Conservation (phyloP, 2,329 filamentous ascomycete genomes). For the Alternaria sp. region DNA sequence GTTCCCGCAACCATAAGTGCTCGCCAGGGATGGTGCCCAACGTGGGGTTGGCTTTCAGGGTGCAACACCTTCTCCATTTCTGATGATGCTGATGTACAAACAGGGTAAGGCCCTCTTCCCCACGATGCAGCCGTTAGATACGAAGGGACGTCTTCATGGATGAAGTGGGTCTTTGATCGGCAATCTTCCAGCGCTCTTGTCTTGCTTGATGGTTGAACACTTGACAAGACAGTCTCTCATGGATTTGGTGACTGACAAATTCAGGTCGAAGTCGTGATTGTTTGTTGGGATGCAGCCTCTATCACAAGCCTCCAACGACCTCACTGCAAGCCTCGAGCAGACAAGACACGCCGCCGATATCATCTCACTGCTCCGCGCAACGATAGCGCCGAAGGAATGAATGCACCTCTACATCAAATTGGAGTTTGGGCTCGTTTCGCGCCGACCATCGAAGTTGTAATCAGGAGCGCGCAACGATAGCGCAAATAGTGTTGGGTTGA, state of each 20-base stretch:
- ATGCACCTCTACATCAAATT: background rate
- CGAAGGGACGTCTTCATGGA: background rate
- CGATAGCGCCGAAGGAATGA: background rate
- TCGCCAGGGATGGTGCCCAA: background rate
- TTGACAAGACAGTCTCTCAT: background rate
- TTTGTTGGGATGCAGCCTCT: background rate
- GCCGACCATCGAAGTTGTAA: background rate
- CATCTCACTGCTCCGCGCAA: background rate
- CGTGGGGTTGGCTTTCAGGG: background rate
- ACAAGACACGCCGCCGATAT: background rate
- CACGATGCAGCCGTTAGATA: background rate
- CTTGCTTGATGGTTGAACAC: background rate
- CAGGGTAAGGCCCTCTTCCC: background rate
- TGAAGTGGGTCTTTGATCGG: background rate
- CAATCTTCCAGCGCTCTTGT: background rate
- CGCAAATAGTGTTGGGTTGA: background rate
- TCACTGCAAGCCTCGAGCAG: background rate
- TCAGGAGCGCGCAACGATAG: background rate
- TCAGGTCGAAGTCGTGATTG: too few species aligned
- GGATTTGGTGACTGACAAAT: background rate
- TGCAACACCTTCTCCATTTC: background rate
- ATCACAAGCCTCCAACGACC: fast-evolving
- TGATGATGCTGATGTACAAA: background rate
- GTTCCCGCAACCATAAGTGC: background rate
- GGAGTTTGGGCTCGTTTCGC: background rate